phyloP scores from a whole-genome alignment of 371 early-diverging fungal species.

The Lichtheimia ornata region DNA sequence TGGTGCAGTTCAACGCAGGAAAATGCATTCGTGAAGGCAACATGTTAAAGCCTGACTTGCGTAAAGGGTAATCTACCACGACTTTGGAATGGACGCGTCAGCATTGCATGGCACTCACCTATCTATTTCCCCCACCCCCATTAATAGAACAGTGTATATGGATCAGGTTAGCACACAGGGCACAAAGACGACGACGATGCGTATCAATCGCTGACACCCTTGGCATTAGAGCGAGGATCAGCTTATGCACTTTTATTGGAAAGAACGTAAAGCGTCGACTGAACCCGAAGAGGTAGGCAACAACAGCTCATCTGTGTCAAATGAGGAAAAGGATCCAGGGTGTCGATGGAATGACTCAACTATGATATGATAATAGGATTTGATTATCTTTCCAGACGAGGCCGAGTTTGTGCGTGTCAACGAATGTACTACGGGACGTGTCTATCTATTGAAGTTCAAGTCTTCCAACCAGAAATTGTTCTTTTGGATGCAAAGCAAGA shows the following conservation, averaged over 20 bases:
- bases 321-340: neutral
- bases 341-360: neutral
- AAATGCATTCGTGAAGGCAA: constrained; percentile 69
- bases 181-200: too few species aligned
- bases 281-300: constrained; percentile 50
- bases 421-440: constrained; percentile 75
- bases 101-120: neutral
- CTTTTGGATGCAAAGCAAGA: constrained; percentile 81
- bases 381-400: constrained; percentile 82
- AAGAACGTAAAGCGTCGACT: constrained; percentile 51
- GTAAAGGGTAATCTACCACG: constrained; percentile 62
- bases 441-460: constrained; percentile 73
- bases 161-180: constrained; percentile 32
- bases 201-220: neutral
- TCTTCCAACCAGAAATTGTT: constrained; percentile 73
- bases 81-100: constrained; percentile 7
- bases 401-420: constrained; percentile 65
- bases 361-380: constrained; percentile 35
- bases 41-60: constrained; percentile 68
- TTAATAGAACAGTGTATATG: constrained; percentile 49
- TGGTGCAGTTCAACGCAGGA: constrained; percentile 79
- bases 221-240: constrained; percentile 58
- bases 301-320: too few species aligned
- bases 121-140: too few species aligned
- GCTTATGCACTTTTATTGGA: constrained; percentile 79